Evolutionary conservation across 2,329 filamentous ascomycete species (phyloP).

Genomic region (Venturia aucupariae): DNA sequence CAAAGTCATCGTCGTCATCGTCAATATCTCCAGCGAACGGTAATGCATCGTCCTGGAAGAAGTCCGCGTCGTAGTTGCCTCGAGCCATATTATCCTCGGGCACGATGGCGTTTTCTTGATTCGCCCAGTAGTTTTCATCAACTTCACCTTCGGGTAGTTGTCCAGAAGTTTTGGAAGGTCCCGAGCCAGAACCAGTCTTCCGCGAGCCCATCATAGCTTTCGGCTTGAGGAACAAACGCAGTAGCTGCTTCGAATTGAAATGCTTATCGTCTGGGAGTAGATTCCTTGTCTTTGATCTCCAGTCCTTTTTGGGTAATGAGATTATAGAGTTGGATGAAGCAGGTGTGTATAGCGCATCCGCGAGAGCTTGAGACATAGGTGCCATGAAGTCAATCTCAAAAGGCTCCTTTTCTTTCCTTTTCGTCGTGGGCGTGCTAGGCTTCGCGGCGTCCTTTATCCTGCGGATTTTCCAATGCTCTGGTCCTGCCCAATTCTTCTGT

Average conservation of each 20-base stretch:
- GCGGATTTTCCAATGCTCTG: conserved; percentile 97
- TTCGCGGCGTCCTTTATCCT: conserved; percentile 72
- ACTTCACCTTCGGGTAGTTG: conserved; percentile 64
- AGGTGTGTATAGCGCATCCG: conserved; percentile 71
- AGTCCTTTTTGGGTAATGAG: conserved; percentile 82
- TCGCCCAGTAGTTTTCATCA: conserved; percentile 92
- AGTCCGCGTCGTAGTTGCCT: conserved; percentile 92
- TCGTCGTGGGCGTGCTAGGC: conserved; percentile 46
- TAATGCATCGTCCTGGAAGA: conserved; percentile 84
- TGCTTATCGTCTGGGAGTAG: conserved; percentile 95
- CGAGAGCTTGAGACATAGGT: conserved; percentile 60
- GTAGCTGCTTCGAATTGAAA: conserved; percentile 85
- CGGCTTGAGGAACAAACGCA: conserved; percentile 89
- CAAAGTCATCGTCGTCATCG: conserved; percentile 66
- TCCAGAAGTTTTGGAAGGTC: conserved; percentile 32
- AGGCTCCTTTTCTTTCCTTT: conserved; percentile 88
- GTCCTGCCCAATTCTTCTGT: conserved; percentile 94
- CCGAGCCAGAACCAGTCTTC: conserved; percentile 33
- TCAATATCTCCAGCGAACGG: conserved; percentile 52
- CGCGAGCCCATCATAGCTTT: conserved; percentile 72
- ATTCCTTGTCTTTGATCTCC: conserved; percentile 89
- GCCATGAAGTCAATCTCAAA: conserved; percentile 89
- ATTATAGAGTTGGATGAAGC: conserved; percentile 74
- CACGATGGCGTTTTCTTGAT: conserved; percentile 31
- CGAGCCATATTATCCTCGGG: conserved; percentile 49